phyloP scores from a whole-genome alignment of 768 basidiomycete species.

The Podaxis pistillaris region DNA sequence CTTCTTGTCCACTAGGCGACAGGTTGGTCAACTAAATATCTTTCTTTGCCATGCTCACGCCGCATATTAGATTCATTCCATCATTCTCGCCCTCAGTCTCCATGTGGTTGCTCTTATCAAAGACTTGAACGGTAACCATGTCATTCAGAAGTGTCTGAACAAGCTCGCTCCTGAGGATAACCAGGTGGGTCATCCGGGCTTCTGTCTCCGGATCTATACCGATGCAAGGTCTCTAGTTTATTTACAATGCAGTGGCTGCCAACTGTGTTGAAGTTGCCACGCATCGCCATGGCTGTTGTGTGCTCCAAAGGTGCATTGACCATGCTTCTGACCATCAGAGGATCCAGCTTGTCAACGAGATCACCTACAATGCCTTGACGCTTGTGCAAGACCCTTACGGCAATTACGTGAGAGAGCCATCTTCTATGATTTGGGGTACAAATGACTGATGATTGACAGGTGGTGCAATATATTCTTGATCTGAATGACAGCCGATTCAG shows the following conservation, averaged over 20 bases:
- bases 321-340: conserved; percentile 96
- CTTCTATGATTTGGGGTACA: neutral
- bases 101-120: conserved; percentile 99
- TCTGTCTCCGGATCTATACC: neutral
- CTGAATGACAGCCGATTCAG: conserved; percentile 98
- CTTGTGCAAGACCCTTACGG: conserved; percentile 97
- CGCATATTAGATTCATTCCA: conserved; percentile 83
- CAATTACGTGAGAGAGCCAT: conserved; percentile 65
- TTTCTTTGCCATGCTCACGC: conserved; percentile 33
- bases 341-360: conserved; percentile 95
- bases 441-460: conserved; percentile 39
- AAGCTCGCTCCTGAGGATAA: conserved; percentile 98
- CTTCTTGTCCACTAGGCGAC: conserved; percentile 91
- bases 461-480: conserved; percentile 98
- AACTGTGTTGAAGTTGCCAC: conserved; percentile 99
- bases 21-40: conserved; percentile 56
- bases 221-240: conserved; percentile 60
- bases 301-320: conserved; percentile 96
- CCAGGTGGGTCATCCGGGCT: conserved; percentile 54
- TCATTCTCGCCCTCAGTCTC: conserved; percentile 93
- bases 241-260: conserved; percentile 98
- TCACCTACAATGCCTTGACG: conserved; percentile 96
- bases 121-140: conserved; percentile 95
- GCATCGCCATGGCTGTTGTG: conserved; percentile 97
- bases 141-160: conserved; percentile 99